These are phyloP conservation scores for Serendipita sp. DNA, from an alignment of 768 basidiomycete genomes.

Conservation along the genomic window DNA sequence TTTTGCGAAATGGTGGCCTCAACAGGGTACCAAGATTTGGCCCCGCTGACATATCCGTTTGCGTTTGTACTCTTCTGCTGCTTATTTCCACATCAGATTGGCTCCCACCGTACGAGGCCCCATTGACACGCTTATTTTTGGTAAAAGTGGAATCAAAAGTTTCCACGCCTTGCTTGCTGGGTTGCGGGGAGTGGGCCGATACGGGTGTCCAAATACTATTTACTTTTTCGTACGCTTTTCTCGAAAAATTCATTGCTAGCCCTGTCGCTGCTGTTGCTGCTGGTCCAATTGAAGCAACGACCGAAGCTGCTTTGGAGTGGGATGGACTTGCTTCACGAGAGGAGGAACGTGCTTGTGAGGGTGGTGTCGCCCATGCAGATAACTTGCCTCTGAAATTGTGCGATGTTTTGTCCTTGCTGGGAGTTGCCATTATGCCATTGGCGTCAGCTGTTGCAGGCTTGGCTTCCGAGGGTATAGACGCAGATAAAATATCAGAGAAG, in stretches of 20 bases:
- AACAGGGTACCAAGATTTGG: constrained; percentile 39
- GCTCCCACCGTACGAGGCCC: neutral
- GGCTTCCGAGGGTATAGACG: neutral
- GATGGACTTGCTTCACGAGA: neutral
- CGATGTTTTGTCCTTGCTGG: neutral
- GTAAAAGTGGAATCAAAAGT: neutral
- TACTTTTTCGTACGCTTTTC: constrained; percentile 63
- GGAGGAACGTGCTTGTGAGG: neutral
- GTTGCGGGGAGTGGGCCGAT: neutral
- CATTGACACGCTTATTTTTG: neutral
- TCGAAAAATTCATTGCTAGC: constrained; percentile 35
- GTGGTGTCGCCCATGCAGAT: neutral
- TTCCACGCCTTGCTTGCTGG: neutral
- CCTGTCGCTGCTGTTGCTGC: constrained; percentile 45
- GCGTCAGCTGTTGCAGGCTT: neutral
- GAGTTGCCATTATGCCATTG: neutral
- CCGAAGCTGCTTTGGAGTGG: neutral
- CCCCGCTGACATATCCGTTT: constrained; percentile 15
- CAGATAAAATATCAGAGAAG: neutral
- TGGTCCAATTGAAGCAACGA: constrained; percentile 5
- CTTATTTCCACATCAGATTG: neutral
- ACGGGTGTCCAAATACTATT: constrained; percentile 38
- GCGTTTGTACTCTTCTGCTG: neutral
- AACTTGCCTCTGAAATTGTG: neutral
- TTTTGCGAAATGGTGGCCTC: constrained; percentile 33